phyloP scores from a whole-genome alignment of 768 basidiomycete species.

The Rhizopogon vulgaris region DNA sequence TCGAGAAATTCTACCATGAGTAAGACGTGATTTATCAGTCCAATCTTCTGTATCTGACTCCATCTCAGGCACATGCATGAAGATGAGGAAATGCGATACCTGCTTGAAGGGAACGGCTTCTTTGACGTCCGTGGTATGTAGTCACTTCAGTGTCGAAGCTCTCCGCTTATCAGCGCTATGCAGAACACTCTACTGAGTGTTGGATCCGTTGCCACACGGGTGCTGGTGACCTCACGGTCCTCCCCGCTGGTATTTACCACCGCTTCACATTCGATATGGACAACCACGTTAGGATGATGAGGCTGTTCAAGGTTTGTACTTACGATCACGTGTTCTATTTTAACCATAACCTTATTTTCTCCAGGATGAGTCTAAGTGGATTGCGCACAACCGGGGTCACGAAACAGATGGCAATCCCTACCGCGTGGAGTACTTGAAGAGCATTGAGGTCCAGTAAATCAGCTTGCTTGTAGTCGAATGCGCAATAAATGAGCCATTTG shows the following conservation, averaged over 20 bases:
- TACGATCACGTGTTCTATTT: not conserved
- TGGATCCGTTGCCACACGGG: conserved; percentile 79
- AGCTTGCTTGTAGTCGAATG: not conserved
- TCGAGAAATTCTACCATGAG: conserved; percentile 83
- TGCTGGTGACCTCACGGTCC: conserved; percentile 76
- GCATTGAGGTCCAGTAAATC: conserved; percentile 31
- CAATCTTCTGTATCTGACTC: not conserved
- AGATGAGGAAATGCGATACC: conserved; percentile 92
- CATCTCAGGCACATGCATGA: conserved; percentile 79
- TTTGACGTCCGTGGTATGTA: conserved; percentile 83
- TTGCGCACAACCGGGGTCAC: conserved; percentile 59
- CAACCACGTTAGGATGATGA: conserved; percentile 66
- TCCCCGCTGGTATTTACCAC: conserved; percentile 89
- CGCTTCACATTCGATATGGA: conserved; percentile 81
- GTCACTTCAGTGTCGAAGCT: not conserved
- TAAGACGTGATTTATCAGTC: conserved; percentile 26
- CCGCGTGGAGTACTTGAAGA: conserved; percentile 53
- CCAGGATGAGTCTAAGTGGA: conserved; percentile 93
- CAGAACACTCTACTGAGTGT: conserved; percentile 57
- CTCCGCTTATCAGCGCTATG: not conserved
- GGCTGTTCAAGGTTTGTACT: conserved; percentile 70
- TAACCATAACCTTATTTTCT: not conserved
- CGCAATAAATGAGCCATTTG: too few relatives aligned
- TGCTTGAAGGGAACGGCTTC: conserved; percentile 82
- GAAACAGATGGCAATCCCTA: conserved; percentile 61